Evolutionary conservation across 768 basidiomycete genomes (phyloP), one percentile per base, ranked within the genome.

Genomic region (Dictyophora rubrovolvata): DNA sequence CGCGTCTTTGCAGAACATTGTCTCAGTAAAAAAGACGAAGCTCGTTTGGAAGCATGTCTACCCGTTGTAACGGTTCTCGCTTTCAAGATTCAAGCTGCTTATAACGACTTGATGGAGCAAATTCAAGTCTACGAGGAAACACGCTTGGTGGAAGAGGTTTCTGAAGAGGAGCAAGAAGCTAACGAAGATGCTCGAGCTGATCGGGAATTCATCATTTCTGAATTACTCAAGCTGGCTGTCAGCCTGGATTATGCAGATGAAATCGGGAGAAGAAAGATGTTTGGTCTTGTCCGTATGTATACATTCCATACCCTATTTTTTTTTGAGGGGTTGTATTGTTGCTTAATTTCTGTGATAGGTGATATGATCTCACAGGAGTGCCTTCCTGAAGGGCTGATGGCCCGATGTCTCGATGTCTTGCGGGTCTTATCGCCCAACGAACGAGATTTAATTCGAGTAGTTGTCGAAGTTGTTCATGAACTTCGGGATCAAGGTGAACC

Each of bases 241-340:
- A 80, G 86, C 61, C 74, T 93, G 23, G 94, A 97, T 69, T 97
- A 94, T 65, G 81, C 85, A 0, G 95, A 98, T 71, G 93, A 96
- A 70, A 89, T 87, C 60, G 94, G 95, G 3, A 73, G 92, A 60
- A 73, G 92, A 60, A 88, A 87, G 71, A 93, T 93, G 86, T 89
- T 88, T 65, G 77, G 81, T 53, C 83, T 94, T 34, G 83, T 94
- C 64, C 83, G 92, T 87, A 62, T 70, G 88, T 83, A 17, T 10
- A 5, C 11, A 42, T 14, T 42, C n/a, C n/a, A 9, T 12, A 4
- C 10, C 9, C 33, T 17, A 48, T 42, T 61, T 58, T 23, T 52
- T 56, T 11, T 48, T 37, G 21, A 28, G 22, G n/a, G 46, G 23
- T 36, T n/a, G n/a, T n/a, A n/a, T n/a, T n/a, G n/a, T n/a, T n/a